Base-by-base conservation (phyloP, 768 basidiomycete species). In the Boletus fagicola region DNA sequence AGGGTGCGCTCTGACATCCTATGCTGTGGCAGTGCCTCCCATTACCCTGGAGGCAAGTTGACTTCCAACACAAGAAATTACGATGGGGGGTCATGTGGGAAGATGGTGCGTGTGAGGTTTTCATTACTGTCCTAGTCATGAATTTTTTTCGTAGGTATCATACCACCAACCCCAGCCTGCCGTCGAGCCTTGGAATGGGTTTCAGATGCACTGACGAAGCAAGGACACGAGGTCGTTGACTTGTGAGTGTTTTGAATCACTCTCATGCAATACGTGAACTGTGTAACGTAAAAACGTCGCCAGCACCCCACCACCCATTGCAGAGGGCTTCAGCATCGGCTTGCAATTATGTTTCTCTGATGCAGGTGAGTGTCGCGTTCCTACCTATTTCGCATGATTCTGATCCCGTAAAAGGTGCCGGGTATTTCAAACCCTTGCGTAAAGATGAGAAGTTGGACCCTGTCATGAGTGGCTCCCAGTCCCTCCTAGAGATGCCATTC, bases 331-430 rank as follows among this genome's bases (percentile, higher is more conserved):
- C 22, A 72, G 75, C 51, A 75, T 82, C 31, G 83, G 80, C 11
- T 78, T 84, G 60, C 79, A 84, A 58, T 67, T 85, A 20, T 67
- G 80, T 33, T 84, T 86, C 66, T 75, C 80, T 5, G 84, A 86
- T 49, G 82, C 80, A 47, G 84, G 84, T 80, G 45, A 56, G 62
- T 55, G 26, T 56, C 30, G 6, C 5, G 12, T 12, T 47, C 20
- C 4, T 24, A 5, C 20, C 15, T 42, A 35, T 40, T 48, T 40
- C 3, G 2, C 6, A 20, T 36, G 11, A 24, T 43, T 30, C 49
- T 51, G 15, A 59, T 24, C 31, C 11, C 18, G 15, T 45, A 6
- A 50, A 33, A 85, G 84, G 81, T 18, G 64, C 72, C 26, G 82
- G 81, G 62, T 65, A 78, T 47, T 77, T 75, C 52, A 55, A 62